Percentiles rank a stretch among this genome's conserved stretches.
Evolutionary conservation across 306 rosid genomes (phyloP).

Genomic region (Vigna trinervia): DNA sequence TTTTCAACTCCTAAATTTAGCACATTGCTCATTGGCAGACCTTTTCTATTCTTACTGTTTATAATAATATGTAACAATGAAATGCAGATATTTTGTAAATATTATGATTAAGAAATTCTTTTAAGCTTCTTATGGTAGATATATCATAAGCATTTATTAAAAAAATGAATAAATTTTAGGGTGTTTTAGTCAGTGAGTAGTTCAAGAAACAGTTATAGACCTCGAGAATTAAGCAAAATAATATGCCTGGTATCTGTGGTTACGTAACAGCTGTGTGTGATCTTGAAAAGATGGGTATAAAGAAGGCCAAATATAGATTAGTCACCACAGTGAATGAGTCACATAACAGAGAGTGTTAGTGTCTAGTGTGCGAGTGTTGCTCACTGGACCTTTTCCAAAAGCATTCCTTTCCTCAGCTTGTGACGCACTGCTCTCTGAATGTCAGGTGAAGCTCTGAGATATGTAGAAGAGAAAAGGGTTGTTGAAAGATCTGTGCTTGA

Average conservation of each 20-base stretch:
- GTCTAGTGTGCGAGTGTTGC: slow-evolving; percentile 16
- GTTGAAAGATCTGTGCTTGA: slow-evolving; percentile 39
- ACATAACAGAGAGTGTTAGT: slow-evolving; percentile 16
- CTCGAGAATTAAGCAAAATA: slow-evolving; percentile 55
- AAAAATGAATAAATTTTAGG: background rate
- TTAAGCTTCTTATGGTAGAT: background rate
- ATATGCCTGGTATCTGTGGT: slow-evolving; percentile 48
- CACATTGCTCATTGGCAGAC: slow-evolving; percentile 57
- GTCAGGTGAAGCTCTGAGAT: background rate
- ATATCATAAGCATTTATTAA: background rate
- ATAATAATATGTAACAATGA: no score
- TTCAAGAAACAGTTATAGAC: slow-evolving; percentile 46
- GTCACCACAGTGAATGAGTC: slow-evolving; percentile 40
- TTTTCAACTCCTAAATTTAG: slow-evolving; percentile 42
- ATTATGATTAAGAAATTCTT: no score
- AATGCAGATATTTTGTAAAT: no score
- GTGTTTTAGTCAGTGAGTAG: slow-evolving; percentile 43
- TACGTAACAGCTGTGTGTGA: slow-evolving; percentile 38
- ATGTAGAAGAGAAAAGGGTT: slow-evolving; percentile 17
- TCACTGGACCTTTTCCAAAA: slow-evolving; percentile 13
- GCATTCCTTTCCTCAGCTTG: no score
- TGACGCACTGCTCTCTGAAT: no score
- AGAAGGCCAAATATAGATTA: slow-evolving; percentile 37
- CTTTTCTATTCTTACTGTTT: background rate
- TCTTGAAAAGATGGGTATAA: slow-evolving; percentile 14